phyloP scores from a whole-genome alignment of 257 asterid genomes.

The Ilex asprella region DNA sequence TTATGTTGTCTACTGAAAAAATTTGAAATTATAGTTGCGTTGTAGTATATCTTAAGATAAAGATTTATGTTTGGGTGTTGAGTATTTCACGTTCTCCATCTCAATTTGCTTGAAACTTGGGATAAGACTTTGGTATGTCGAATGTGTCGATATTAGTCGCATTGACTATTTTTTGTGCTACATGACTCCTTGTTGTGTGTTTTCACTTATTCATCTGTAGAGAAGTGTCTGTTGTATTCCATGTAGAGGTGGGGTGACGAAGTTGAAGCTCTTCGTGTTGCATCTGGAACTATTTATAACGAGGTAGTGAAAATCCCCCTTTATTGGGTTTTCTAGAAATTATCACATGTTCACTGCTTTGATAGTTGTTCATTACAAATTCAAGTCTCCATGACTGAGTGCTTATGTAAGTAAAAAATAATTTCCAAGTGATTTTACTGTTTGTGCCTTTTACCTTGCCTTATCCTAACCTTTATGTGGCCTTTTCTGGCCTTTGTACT shows the following conservation, averaged over 20 bases:
- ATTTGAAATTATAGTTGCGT: too few species aligned
- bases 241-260: conserved; percentile 74
- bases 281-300: conserved; percentile 92
- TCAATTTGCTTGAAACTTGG: background rate
- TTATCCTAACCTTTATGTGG: too few species aligned
- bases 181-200: background rate
- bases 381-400: too few species aligned
- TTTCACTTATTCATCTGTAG: conserved; percentile 20
- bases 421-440: too few species aligned
- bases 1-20: too few species aligned
- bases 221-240: conserved; percentile 80
- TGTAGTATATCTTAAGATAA: background rate
- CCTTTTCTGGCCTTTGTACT: too few species aligned
- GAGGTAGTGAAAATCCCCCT: conserved; percentile 41
- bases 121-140: background rate
- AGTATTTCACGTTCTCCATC: too few species aligned
- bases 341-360: too few species aligned
- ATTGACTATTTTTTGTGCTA: background rate
- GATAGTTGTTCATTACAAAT: too few species aligned
- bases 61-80: background rate
- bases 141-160: conserved; percentile 4
- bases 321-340: background rate
- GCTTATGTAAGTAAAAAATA: too few species aligned
- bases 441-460: too few species aligned
- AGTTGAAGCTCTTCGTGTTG: conserved; percentile 60